Base-by-base conservation (phyloP, 768 basidiomycete genomes). In the Lanmaoa pseudosensibilis region DNA sequence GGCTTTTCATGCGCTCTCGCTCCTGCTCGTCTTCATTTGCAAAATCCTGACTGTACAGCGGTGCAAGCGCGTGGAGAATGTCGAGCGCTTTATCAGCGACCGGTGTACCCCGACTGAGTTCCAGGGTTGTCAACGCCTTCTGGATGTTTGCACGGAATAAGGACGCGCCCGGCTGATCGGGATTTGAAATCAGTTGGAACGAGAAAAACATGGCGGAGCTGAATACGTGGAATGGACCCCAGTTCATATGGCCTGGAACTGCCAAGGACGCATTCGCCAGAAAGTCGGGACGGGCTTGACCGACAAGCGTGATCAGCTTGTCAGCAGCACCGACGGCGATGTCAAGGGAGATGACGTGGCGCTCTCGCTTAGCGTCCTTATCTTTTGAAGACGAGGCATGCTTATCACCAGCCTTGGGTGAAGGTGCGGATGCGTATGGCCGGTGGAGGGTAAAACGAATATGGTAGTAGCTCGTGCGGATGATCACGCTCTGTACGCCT, bases 141-240 rank as follows among this genome's bases (percentile, higher is more conserved):
- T 80, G 81, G 65, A 93, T 87, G 64, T 86, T 88, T 34, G 81
- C 80, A 19, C 90, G 86, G 74, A 91, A 91, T 36, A 90, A 77
- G 30, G 82, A 82, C 41, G 88, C 88, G 25, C 87, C 90, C 44
- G 87, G 86, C 60, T 90, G 89, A 58, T 88, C 88, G 49, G 89
- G 87, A 63, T 89, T 86, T 36, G 85, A 81, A 64, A 92, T 86
- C 47, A 92, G 80, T 64, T 92, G 90, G 74, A 92, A 92, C n/a
- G 88, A 88, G 80, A 92, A 91, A 74, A 92, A 92, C 86, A 92
- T 91, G 47, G 88, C 88, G 19, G 91, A 89, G 46, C 86, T 86
- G 76, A 92, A 92, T 62, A 87, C 83, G 66, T 93, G 90, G 74
- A 88, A 89, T 0, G 90, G 88, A 5, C 86, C 86, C 85, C 88